Base-by-base conservation (phyloP, 2,329 filamentous ascomycete genomes). In the Lithohypha guttulata region DNA sequence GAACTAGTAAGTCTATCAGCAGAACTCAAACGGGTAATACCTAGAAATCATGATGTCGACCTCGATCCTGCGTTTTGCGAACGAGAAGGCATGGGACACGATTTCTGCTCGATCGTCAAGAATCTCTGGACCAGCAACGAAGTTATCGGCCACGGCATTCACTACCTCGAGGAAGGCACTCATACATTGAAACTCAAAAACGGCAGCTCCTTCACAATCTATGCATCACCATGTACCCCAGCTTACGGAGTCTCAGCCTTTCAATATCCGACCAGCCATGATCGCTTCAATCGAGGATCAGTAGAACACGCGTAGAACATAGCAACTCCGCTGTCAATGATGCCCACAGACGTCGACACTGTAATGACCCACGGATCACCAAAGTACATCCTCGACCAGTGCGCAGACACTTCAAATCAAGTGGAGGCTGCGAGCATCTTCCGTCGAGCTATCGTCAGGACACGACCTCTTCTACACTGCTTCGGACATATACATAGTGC, bases 321-420 rank as follows among this genome's bases (percentile, higher is more conserved):
- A n/a, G n/a, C n/a, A n/a, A n/a, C n/a, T n/a, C n/a, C n/a, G n/a
- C 36, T 28, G 13, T 51, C 45, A 33, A 42, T 45, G 1, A 44
- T 57, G 9, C 52, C 50, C 0, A 40, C 44, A 9, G 49, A 43
- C 3, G 49, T 60, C 4, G 60, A 64, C 37, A 55, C 65, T 2
- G 51, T 59, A 4, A 61, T 64, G 47, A 64, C 60, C 0, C 62
- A 64, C 36, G 57, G 59, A 1, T 61, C 61, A 2, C 60, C 60
- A 6, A 17, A 32, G n/a, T 19, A 32, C 29, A 13, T 32, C 6
- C 29, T 32, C 14, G 29, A 32, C 14, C 15, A 18, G 9, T 32
- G 29, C n/a, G 29, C 5, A 9, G 29, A n/a, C n/a, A n/a, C n/a
- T n/a, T n/a, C n/a, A n/a, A n/a, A n/a, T n/a, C n/a, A n/a, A n/a